Conservation (phyloP, 2,329 filamentous ascomycete species). For the Dothiorella sarmentorum region DNA sequence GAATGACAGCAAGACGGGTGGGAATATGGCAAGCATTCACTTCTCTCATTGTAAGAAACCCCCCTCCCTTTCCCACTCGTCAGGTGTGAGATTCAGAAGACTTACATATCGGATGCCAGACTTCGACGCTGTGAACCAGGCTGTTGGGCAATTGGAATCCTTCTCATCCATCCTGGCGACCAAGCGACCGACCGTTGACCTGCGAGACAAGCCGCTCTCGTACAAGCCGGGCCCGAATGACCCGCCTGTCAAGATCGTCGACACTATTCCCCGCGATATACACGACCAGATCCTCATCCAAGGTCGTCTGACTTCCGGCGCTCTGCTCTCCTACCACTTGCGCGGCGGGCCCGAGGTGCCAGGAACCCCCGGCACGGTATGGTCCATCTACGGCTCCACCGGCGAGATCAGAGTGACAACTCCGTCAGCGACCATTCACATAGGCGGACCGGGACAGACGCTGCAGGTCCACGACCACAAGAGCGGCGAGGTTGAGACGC, state of each 20-base stretch:
- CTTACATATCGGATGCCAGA: neutral
- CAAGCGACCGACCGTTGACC: conserved; percentile 40
- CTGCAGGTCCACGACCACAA: conserved; percentile 52
- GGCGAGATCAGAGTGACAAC: conserved; percentile 41
- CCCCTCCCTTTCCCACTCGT: neutral
- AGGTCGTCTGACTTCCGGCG: conserved; percentile 39
- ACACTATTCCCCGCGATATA: conserved; percentile 36
- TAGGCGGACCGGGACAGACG: conserved; percentile 38
- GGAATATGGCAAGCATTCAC: conserved; percentile 41
- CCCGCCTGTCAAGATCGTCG: conserved; percentile 27
- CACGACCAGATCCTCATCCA: conserved; percentile 45
- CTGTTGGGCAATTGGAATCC: conserved; percentile 45
- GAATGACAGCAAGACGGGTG: conserved; percentile 44
- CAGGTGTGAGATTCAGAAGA: neutral
- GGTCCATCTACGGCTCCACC: conserved; percentile 50
- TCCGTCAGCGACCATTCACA: conserved; percentile 29
- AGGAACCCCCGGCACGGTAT: conserved; percentile 45
- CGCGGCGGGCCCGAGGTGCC: conserved; percentile 51
- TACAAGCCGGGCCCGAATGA: conserved; percentile 25
- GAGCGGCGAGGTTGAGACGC: conserved; percentile 41
- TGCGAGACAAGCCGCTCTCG: conserved; percentile 27
- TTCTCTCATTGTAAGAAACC: conserved; percentile 28
- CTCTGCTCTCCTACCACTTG: conserved; percentile 45
- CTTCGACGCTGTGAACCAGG: conserved; percentile 45
- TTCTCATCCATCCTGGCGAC: conserved; percentile 44